Percentiles rank a stretch among this genome's conserved stretches.
phyloP scores from a whole-genome alignment of 257 asterid genomes.

The Solanum corneliomulleri region DNA sequence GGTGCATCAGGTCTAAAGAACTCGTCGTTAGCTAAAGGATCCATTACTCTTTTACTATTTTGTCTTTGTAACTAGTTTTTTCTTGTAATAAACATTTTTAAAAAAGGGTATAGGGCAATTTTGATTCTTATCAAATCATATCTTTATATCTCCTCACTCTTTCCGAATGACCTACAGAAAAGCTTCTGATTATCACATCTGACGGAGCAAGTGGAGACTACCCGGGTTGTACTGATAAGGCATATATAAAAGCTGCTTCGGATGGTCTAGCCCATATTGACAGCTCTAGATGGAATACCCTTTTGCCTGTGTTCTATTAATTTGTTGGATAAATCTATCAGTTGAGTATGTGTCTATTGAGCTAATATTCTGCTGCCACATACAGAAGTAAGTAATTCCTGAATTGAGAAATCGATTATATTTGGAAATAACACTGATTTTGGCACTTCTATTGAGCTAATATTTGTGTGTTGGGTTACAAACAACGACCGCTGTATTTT shows the following conservation, averaged over 20 bases:
- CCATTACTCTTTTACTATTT: too few relatives aligned
- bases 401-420: background rate
- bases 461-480: constrained; percentile 7
- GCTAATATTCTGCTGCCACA: too few relatives aligned
- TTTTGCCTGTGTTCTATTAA: constrained; percentile 65
- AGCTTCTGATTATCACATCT: constrained; percentile 35
- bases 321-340: constrained; percentile 31
- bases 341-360: constrained; percentile 74
- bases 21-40: too few relatives aligned
- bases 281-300: constrained; percentile 22
- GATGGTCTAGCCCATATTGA: constrained; percentile 13
- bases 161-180: background rate
- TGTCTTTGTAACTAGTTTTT: too few relatives aligned
- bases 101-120: too few relatives aligned
- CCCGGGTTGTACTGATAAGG: constrained; percentile 64
- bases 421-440: background rate
- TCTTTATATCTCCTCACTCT: background rate
- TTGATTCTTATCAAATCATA: too few relatives aligned
- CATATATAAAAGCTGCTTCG: constrained; percentile 47
- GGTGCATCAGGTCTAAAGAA: too few relatives aligned
- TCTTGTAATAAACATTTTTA: too few relatives aligned
- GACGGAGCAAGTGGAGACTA: constrained; percentile 82
- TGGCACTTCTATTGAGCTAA: background rate
- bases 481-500: constrained; percentile 33
- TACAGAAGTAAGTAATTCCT: constrained; percentile 54